Conservation (phyloP, 345 rosid genomes). For the Brassica napus region Da-Ae NC_063438.1:6810501-6811000, state of each 20-base stretch:
- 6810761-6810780: constrained; percentile 68
- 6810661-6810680: constrained; percentile 93
- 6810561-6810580: constrained; percentile 94
- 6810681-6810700: constrained; percentile 97
- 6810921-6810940: background rate
- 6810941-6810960: constrained; percentile 10
- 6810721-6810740: constrained; percentile 86
- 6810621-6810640: constrained; percentile 95
- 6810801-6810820: constrained; percentile 26
- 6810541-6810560: constrained; percentile 92
- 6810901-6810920: background rate
- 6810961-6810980: background rate
- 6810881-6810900: constrained; percentile 81
- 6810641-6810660: constrained; percentile 99
- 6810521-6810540: constrained; percentile 61
- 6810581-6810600: constrained; percentile 96
- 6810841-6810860: constrained; percentile 94
- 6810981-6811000: too few species aligned
- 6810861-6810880: constrained; percentile 94
- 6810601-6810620: constrained; percentile 94
- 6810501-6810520: constrained; percentile 29
- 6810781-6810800: background rate
- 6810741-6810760: constrained; percentile 95
- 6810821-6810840: background rate
- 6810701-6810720: constrained; percentile 94